Percentiles rank a stretch among this genome's conserved stretches.
Evolutionary conservation across 768 basidiomycete species (phyloP).

Genomic region (Psilocybe tampanensis): DNA sequence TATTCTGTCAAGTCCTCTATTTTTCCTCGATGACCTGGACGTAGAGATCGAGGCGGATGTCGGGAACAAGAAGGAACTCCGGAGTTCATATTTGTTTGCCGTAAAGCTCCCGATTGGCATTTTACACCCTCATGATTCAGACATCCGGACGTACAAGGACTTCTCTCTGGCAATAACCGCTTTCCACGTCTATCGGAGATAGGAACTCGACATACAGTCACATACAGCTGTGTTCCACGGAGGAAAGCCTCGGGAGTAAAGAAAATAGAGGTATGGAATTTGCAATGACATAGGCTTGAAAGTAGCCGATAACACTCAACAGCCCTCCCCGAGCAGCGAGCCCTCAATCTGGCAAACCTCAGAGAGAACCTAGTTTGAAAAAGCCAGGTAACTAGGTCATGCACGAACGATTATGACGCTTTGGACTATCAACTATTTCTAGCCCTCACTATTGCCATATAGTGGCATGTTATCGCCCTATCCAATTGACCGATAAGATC

Average conservation of each 20-base stretch:
- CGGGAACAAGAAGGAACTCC: neutral
- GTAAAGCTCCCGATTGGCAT: no score
- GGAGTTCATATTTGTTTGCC: neutral
- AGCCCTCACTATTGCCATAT: neutral
- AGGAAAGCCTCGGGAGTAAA: no score
- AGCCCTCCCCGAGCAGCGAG: no score
- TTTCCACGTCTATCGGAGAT: neutral
- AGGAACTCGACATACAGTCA: neutral
- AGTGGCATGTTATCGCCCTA: neutral
- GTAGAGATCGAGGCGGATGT: neutral
- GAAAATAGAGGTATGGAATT: no score
- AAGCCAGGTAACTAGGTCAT: no score
- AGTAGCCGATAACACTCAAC: no score
- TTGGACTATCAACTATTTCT: no score
- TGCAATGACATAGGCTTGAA: no score
- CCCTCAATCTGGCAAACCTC: no score
- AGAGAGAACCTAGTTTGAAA: no score
- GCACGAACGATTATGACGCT: no score
- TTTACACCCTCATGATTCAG: neutral
- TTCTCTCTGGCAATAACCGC: neutral
- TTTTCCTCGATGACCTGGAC: neutral
- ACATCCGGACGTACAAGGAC: neutral
- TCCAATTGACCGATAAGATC: neutral
- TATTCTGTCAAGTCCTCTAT: no score
- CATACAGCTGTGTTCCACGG: neutral